Percentiles rank a stretch among this genome's conserved stretches.
Conservation (phyloP, 1,139 yeast species). For the Candida glucosophila region DNA sequence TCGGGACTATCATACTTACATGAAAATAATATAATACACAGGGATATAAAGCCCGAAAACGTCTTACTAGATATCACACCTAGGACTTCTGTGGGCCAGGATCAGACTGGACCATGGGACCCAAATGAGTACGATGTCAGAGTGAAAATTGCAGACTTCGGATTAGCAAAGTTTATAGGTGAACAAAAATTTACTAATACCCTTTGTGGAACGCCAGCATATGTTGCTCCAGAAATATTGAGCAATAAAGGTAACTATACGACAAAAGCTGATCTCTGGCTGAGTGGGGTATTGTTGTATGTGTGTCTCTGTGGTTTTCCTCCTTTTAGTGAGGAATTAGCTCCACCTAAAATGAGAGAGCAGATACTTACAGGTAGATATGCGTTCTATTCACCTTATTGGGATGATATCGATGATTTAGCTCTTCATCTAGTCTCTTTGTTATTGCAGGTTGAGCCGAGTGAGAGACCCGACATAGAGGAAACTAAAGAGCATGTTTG, state of each 20-base stretch:
- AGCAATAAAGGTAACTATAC: conserved; percentile 47
- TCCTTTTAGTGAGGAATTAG: conserved; percentile 75
- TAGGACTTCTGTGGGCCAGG: conserved; percentile 30
- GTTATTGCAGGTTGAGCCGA: conserved; percentile 51
- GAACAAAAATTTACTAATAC: conserved; percentile 69
- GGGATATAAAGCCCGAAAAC: conserved; percentile 88
- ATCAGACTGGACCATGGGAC: conserved; percentile 69
- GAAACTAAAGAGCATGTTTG: conserved; percentile 51
- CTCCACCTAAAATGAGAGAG: conserved; percentile 71
- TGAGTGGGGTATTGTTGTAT: conserved; percentile 66
- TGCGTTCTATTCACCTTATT: conserved; percentile 73
- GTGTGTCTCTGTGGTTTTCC: conserved; percentile 81
- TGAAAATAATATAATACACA: conserved; percentile 67
- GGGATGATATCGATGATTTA: conserved; percentile 62
- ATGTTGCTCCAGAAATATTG: conserved; percentile 74
- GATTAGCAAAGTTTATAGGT: conserved; percentile 73
- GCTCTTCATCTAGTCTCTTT: conserved; percentile 60
- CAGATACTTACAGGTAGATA: conserved; percentile 59
- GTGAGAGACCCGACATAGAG: conserved; percentile 40
- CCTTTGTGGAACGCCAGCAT: conserved; percentile 77
- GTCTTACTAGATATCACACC: conserved; percentile 64
- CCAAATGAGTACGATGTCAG: conserved; percentile 49
- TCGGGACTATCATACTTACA: conserved; percentile 60
- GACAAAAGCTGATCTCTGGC: conserved; percentile 73
- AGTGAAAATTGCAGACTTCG: conserved; percentile 78